Evolutionary conservation across 75 land plant species (phyloP).

Genomic region (Cryptomeria japonica): DNA sequence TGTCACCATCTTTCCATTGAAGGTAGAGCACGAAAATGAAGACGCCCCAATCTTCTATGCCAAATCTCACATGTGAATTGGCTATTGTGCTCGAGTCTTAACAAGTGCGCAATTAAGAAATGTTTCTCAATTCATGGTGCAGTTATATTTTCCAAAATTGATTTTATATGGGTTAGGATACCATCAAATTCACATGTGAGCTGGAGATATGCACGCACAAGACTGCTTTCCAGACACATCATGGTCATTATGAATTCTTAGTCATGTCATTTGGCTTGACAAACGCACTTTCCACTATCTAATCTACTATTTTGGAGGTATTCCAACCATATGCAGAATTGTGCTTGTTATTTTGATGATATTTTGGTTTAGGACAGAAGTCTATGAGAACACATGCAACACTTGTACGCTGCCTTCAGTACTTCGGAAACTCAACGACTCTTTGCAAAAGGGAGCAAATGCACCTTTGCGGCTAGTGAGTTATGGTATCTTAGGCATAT

Average conservation of each 20-base stretch:
- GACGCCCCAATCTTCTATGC: no score
- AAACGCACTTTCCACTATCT: conserved; percentile 17
- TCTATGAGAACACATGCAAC: neutral
- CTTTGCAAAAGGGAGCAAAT: neutral
- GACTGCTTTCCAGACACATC: neutral
- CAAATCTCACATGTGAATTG: no score
- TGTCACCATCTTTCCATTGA: no score
- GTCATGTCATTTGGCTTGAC: conserved; percentile 14
- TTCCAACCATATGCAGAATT: conserved; percentile 6
- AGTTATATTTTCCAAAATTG: conserved; percentile 15
- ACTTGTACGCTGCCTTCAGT: neutral
- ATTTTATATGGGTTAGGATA: conserved; percentile 9
- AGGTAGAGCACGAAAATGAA: no score
- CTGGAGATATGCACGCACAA: conserved; percentile 5
- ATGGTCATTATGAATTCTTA: conserved; percentile 16
- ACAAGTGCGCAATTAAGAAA: no score
- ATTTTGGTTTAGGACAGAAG: conserved; percentile 12
- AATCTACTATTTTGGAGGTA: neutral
- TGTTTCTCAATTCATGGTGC: no score
- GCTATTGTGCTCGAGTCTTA: no score
- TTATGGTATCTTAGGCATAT: neutral
- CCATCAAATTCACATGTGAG: conserved; percentile 4
- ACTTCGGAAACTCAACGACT: neutral
- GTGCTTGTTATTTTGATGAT: conserved; percentile 21
- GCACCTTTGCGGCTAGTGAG: neutral